Evolutionary conservation across 2,329 filamentous ascomycete genomes (phyloP).

Genomic region (Xylariaceae sp.): DNA sequence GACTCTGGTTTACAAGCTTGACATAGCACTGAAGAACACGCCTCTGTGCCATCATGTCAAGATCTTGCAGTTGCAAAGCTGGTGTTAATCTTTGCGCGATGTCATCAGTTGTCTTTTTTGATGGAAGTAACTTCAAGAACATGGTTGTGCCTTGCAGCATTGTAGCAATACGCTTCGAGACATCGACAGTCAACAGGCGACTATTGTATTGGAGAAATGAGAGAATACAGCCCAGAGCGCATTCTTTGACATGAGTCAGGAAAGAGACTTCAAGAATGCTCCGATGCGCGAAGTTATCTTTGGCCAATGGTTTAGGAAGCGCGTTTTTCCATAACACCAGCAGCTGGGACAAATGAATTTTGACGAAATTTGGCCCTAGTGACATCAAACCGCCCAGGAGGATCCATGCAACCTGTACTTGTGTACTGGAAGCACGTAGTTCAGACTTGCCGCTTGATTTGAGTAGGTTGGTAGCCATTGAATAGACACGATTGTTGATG

Average conservation of each 20-base stretch:
- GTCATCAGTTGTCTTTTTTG: slow-evolving; percentile 82
- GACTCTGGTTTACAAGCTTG: slow-evolving; percentile 83
- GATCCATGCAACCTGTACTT: slow-evolving; percentile 97
- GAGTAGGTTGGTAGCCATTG: slow-evolving; percentile 84
- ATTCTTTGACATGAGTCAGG: slow-evolving; percentile 89
- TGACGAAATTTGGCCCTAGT: slow-evolving; percentile 94
- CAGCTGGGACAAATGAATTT: slow-evolving; percentile 93
- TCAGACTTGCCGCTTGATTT: slow-evolving; percentile 92
- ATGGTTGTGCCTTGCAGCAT: slow-evolving; percentile 95
- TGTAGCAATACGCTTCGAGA: slow-evolving; percentile 83
- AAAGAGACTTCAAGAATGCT: slow-evolving; percentile 88
- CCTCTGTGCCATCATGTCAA: slow-evolving; percentile 88
- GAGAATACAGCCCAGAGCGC: slow-evolving; percentile 83
- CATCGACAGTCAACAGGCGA: slow-evolving; percentile 85
- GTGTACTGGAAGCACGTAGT: slow-evolving; percentile 83
- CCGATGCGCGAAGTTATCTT: slow-evolving; percentile 81
- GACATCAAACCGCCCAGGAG: slow-evolving; percentile 96
- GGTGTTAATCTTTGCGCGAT: slow-evolving; percentile 78
- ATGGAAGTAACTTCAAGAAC: slow-evolving; percentile 80
- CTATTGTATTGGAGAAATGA: slow-evolving; percentile 93
- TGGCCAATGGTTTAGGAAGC: slow-evolving; percentile 86
- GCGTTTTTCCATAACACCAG: slow-evolving; percentile 97
- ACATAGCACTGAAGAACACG: slow-evolving; percentile 93
- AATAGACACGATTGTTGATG: slow-evolving; percentile 85
- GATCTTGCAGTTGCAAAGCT: slow-evolving; percentile 81